Base-by-base conservation (phyloP, 2,329 filamentous ascomycete species). In the Aureobasidium lini region DNA sequence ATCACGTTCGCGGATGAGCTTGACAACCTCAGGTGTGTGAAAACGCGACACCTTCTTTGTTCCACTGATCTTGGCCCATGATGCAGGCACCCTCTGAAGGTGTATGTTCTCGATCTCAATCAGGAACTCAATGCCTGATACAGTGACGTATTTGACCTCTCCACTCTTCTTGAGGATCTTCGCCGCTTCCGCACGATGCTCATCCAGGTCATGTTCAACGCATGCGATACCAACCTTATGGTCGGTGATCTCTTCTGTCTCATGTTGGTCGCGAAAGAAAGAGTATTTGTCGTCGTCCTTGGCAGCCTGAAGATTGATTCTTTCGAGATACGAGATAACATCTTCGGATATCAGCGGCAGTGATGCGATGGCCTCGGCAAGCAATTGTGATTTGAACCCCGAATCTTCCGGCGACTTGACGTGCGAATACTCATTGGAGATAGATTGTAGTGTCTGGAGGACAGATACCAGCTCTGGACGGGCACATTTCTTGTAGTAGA, bases 401-500 rank as follows among this genome's bases (percentile, higher is more conserved):
- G 84, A 82, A 63, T 90, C 84, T 8, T 79, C 77, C 2, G 87
- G 76, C 0, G 79, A 77, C 60, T 86, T 86, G 62, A 90, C 80
- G 62, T 83, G 78, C 0, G 83, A 76, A 69, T 90, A 97, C 67
- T 94, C 87, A 59, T 82, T 84, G 0, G 90, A 83, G 47, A 97
- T 90, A 61, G 79, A 83, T 67, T 96, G 91, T 60, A 99, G 78
- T 0, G 89, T 88, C 71, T 97, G 92, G 1, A 99, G 79, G 4
- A 95, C 87, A 0, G 83, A 84, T 2, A 97, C 79, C 4, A 99
- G 83, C 72, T 99, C 94, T 0, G 92, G 88, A 0, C 94, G 85
- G 0, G 89, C 88, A 72, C 92, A 97, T 75, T 95, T 96, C 52
- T 92, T 91, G 73, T 99, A 99, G 77, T 97, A 99, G 61, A 99